Conservation (phyloP, 2,329 filamentous ascomycete genomes). For the Stachybotrys chartarum region DNA sequence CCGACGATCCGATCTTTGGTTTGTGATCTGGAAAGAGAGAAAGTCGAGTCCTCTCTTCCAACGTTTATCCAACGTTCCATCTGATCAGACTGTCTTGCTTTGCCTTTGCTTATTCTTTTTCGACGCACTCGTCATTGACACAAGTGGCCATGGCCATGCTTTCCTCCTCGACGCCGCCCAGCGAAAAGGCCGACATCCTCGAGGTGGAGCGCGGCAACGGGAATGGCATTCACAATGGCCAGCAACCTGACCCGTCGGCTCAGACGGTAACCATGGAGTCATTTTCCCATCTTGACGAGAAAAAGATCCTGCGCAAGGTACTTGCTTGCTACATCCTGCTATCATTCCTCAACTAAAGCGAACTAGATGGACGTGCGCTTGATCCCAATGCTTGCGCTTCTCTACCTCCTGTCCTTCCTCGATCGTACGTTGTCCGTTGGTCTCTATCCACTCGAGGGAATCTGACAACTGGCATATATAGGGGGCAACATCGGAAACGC, state of each 20-base stretch:
- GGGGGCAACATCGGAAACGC: slow-evolving; percentile 60
- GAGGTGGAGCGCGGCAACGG: slow-evolving; percentile 13
- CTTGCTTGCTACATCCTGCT: neutral
- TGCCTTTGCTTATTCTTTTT: no score
- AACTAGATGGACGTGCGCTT: slow-evolving; percentile 42
- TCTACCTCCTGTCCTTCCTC: slow-evolving; percentile 64
- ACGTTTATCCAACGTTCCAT: no score
- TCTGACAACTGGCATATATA: slow-evolving; percentile 3
- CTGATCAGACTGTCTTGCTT: no score
- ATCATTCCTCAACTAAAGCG: slow-evolving; percentile 3
- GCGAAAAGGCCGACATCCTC: slow-evolving; percentile 12
- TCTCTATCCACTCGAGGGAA: neutral
- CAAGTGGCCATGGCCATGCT: slow-evolving; percentile 2
- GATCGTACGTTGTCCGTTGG: slow-evolving; percentile 36
- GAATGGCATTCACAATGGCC: slow-evolving; percentile 3
- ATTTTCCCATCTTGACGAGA: slow-evolving; percentile 33
- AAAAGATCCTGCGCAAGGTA: slow-evolving; percentile 50
- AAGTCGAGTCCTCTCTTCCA: no score
- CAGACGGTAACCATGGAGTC: slow-evolving; percentile 14
- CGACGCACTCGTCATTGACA: no score
- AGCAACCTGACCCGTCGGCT: slow-evolving; percentile 7
- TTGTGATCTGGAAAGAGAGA: neutral
- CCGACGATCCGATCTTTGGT: neutral
- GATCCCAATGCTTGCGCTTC: slow-evolving; percentile 56
- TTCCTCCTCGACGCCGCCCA: slow-evolving; percentile 8